Conservation (phyloP, 176 grass and related monocot genomes). For the Raddia guianensis region DNA sequence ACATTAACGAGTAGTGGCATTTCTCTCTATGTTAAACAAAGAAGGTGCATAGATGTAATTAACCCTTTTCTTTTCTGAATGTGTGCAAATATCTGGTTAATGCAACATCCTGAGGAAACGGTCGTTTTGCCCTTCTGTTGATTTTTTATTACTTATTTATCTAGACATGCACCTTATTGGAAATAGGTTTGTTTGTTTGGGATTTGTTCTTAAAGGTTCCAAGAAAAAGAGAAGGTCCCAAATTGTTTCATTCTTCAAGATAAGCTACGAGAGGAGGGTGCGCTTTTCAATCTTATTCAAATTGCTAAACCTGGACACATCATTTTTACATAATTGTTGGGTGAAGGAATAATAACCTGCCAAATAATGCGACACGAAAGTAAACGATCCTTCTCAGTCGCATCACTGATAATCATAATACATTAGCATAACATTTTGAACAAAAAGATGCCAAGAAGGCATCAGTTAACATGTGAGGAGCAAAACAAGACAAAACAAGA, state of each 20-base stretch:
- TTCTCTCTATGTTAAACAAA: too few species aligned
- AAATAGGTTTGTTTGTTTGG: not conserved
- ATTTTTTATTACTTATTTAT: not conserved
- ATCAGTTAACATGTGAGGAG: slow-evolving; percentile 34
- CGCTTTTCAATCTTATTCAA: slow-evolving; percentile 8
- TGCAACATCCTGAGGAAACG: not conserved
- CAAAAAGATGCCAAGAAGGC: slow-evolving; percentile 1
- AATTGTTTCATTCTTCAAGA: not conserved
- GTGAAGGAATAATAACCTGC: not conserved
- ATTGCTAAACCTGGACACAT: not conserved
- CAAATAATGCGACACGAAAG: not conserved
- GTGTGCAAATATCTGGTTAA: not conserved
- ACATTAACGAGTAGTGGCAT: too few species aligned
- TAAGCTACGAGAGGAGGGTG: not conserved
- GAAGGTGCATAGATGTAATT: too few species aligned
- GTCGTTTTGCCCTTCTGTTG: not conserved
- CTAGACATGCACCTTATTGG: not conserved
- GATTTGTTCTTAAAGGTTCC: not conserved
- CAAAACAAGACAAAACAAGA: slow-evolving; percentile 35
- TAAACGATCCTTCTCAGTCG: not conserved
- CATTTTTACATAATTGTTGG: not conserved
- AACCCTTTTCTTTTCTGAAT: not conserved
- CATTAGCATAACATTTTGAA: slow-evolving; percentile 1
- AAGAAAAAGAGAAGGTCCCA: not conserved
- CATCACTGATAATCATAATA: not conserved